Percentiles rank a stretch among this genome's conserved stretches.
Evolutionary conservation across 805 yeast species (phyloP).

Genomic region (Yamadazyma sp.): DNA sequence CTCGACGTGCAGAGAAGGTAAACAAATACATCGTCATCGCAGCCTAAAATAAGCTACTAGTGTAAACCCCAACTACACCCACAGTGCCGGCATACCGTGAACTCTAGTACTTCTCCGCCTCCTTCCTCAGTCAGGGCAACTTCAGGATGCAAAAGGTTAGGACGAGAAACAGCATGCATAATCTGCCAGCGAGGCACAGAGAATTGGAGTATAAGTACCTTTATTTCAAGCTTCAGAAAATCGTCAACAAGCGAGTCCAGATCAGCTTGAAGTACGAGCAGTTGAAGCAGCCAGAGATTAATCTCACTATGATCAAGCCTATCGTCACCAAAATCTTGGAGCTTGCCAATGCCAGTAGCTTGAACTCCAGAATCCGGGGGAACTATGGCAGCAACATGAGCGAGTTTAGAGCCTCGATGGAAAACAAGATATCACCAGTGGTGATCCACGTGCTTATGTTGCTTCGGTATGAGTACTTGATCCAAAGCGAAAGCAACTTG

Average conservation of each 20-base stretch:
- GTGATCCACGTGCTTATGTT: constrained; percentile 34
- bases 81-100: too few relatives aligned
- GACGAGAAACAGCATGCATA: constrained; percentile 11
- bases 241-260: constrained; percentile 42
- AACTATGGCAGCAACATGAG: constrained; percentile 18
- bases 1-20: too few relatives aligned
- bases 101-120: too few relatives aligned
- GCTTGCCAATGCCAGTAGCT: constrained; percentile 36
- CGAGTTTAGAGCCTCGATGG: constrained; percentile 20
- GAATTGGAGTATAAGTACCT: constrained; percentile 38
- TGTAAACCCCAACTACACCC: too few relatives aligned
- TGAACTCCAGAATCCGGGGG: constrained; percentile 33
- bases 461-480: constrained; percentile 37
- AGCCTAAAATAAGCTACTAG: too few relatives aligned
- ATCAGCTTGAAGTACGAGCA: constrained; percentile 52
- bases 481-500: constrained; percentile 40
- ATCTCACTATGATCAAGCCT: constrained; percentile 48
- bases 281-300: constrained; percentile 50
- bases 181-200: constrained; percentile 9
- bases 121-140: too few relatives aligned
- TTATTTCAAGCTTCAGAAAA: constrained; percentile 42
- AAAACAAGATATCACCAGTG: constrained; percentile 22
- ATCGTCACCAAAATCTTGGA: constrained; percentile 40
- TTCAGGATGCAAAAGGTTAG: constrained; percentile 17
- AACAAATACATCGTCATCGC: too few relatives aligned